phyloP scores from a whole-genome alignment of 2,329 filamentous ascomycete species.

The Chaetomium globosum region DNA sequence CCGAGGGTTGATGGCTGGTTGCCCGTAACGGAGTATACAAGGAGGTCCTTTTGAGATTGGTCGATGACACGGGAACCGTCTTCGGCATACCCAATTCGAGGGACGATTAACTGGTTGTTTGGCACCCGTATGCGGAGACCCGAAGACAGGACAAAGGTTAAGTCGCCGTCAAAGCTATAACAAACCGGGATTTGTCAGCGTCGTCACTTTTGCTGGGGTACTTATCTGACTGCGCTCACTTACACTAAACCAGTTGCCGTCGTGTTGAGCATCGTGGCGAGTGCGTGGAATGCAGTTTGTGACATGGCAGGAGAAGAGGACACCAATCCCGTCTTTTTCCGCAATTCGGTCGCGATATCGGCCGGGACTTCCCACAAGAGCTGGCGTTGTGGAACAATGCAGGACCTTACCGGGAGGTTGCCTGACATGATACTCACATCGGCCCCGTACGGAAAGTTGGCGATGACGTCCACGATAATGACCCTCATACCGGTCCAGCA shows the following conservation, averaged over 20 bases:
- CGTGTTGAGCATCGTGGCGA: slow-evolving; percentile 18
- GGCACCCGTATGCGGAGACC: slow-evolving; percentile 39
- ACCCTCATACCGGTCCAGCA: slow-evolving; percentile 41
- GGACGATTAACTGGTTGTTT: slow-evolving; percentile 40
- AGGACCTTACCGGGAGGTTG: slow-evolving; percentile 35
- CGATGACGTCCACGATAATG: slow-evolving; percentile 32
- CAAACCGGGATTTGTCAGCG: too few species aligned
- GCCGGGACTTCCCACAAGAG: slow-evolving; percentile 39
- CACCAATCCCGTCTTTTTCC: neutral
- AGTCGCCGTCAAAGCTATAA: slow-evolving; percentile 37
- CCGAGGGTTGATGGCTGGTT: slow-evolving; percentile 36
- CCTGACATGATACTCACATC: slow-evolving; percentile 38
- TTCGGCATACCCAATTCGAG: slow-evolving; percentile 37
- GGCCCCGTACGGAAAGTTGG: slow-evolving; percentile 39
- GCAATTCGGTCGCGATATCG: slow-evolving; percentile 33
- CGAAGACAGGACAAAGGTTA: slow-evolving; percentile 38
- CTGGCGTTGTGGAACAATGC: slow-evolving; percentile 41
- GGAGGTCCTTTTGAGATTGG: neutral
- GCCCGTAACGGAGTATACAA: neutral
- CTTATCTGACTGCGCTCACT: neutral
- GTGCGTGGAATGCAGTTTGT: too few species aligned
- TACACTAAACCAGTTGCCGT: slow-evolving; percentile 13
- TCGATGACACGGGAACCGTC: slow-evolving; percentile 35
- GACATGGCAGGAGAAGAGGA: neutral
- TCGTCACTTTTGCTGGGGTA: too few species aligned